These are phyloP conservation scores for Stemphylium lycopersici DNA, from an alignment of 2,329 filamentous ascomycete genomes.

Conservation along the genomic window DNA sequence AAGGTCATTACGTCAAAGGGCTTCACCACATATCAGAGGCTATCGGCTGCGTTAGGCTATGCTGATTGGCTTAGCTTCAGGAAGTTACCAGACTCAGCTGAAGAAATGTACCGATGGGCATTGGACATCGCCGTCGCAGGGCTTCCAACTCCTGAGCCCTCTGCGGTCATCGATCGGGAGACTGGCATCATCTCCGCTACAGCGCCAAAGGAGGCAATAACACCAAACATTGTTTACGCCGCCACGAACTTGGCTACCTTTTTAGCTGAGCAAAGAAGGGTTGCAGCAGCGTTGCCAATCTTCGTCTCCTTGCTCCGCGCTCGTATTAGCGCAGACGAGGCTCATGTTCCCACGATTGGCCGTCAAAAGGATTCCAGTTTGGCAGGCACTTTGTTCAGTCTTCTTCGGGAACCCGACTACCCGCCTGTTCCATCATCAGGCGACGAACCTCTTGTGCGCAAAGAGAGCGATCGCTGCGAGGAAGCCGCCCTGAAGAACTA, in stretches of 20 bases:
- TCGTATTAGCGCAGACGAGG: constrained; percentile 64
- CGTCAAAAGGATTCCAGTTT: constrained; percentile 34
- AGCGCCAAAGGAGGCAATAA: constrained; percentile 59
- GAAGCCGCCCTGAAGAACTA: constrained; percentile 87
- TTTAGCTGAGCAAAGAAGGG: constrained; percentile 71
- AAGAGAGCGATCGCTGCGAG: constrained; percentile 72
- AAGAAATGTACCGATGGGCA: constrained; percentile 76
- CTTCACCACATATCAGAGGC: constrained; percentile 76
- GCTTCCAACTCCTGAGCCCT: constrained; percentile 50
- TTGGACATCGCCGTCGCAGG: constrained; percentile 73
- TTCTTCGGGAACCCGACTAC: constrained; percentile 63
- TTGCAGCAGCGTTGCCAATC: constrained; percentile 76
- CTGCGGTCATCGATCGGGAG: constrained; percentile 63
- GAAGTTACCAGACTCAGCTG: constrained; percentile 66
- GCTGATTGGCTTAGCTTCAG: constrained; percentile 87
- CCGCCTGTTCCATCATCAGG: constrained; percentile 75
- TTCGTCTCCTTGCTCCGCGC: constrained; percentile 84
- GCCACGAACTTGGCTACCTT: constrained; percentile 81
- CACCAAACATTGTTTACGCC: constrained; percentile 75
- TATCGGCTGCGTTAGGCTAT: constrained; percentile 82
- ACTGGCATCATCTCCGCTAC: constrained; percentile 67
- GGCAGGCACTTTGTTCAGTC: constrained; percentile 35
- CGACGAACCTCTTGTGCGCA: constrained; percentile 68
- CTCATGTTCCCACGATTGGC: constrained; percentile 28
- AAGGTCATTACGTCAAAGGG: constrained; percentile 81